Conservation (phyloP, 371 early-diverging fungal genomes). For the Actinomortierella wolfii region DNA sequence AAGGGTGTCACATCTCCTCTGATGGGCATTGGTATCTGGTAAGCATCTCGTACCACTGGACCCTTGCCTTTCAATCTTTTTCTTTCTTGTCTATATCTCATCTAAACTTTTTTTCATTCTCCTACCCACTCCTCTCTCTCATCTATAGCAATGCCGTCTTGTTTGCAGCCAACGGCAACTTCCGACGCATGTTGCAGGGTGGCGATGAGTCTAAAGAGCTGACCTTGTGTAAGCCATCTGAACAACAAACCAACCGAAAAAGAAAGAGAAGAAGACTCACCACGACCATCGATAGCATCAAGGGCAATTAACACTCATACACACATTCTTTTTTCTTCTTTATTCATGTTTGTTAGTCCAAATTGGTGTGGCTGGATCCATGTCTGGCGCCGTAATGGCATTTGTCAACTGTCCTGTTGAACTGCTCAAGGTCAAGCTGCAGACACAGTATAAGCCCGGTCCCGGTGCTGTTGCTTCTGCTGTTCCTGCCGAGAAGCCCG, state of each 20-base stretch:
- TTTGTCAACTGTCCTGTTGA: conserved; percentile 89
- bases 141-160: conserved; percentile 78
- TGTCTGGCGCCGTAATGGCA: conserved; percentile 86
- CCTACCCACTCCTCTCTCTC: conserved; percentile 1
- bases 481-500: conserved; percentile 22
- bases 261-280: not conserved
- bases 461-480: conserved; percentile 11
- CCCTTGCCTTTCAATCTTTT: not conserved
- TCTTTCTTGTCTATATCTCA: not conserved
- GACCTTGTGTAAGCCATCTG: conserved; percentile 41
- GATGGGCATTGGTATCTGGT: conserved; percentile 88
- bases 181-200: conserved; percentile 67
- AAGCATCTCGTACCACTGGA: conserved; percentile 3
- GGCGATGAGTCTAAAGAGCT: conserved; percentile 53
- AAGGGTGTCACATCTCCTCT: conserved; percentile 85
- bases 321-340: conserved; percentile 4
- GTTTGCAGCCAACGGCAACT: conserved; percentile 81
- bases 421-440: conserved; percentile 83
- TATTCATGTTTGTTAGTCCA: conserved; percentile 47
- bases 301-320: too few relatives aligned
- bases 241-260: conserved; percentile 5
- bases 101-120: conserved; percentile 5
- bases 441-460: conserved; percentile 70
- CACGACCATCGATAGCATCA: not conserved
- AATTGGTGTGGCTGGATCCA: conserved; percentile 73